Percentiles rank a stretch among this genome's conserved stretches.
These are phyloP conservation scores for Aschersonia sp. DNA, from an alignment of 2,329 filamentous ascomycete species.

Conservation along the genomic window DNA sequence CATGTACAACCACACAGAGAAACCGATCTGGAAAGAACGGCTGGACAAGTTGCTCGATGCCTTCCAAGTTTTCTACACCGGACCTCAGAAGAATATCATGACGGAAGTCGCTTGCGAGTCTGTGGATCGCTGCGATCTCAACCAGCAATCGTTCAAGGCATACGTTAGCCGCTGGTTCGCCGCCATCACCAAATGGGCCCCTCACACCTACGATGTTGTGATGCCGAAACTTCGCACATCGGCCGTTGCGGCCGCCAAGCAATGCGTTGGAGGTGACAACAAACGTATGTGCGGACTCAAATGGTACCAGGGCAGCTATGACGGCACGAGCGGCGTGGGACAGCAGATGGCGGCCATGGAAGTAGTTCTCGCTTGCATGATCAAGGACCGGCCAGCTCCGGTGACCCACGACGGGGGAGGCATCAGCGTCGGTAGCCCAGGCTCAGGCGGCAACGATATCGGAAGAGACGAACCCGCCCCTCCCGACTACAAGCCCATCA, in stretches of 20 bases:
- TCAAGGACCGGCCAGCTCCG: slow-evolving; percentile 26
- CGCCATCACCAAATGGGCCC: slow-evolving; percentile 47
- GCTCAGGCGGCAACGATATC: slow-evolving; percentile 30
- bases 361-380: slow-evolving; percentile 46
- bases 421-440: slow-evolving; percentile 33
- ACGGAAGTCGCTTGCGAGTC: slow-evolving; percentile 52
- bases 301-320: slow-evolving; percentile 42
- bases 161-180: slow-evolving; percentile 49
- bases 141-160: slow-evolving; percentile 51
- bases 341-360: slow-evolving; percentile 60
- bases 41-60: slow-evolving; percentile 41
- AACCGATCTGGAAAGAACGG: slow-evolving; percentile 40
- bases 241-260: slow-evolving; percentile 39
- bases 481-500: slow-evolving; percentile 17
- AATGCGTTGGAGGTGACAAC: slow-evolving; percentile 43
- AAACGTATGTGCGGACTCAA: slow-evolving; percentile 44
- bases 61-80: slow-evolving; percentile 39
- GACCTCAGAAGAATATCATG: slow-evolving; percentile 40
- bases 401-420: slow-evolving; percentile 41
- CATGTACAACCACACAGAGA: slow-evolving; percentile 49
- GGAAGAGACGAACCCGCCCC: slow-evolving; percentile 18
- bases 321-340: slow-evolving; percentile 47
- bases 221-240: slow-evolving; percentile 39
- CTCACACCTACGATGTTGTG: slow-evolving; percentile 38
- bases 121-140: slow-evolving; percentile 43